These are phyloP conservation scores for Colletotrichum sp. DNA, from an alignment of 2,329 filamentous ascomycete species.

Conservation along the genomic window DNA sequence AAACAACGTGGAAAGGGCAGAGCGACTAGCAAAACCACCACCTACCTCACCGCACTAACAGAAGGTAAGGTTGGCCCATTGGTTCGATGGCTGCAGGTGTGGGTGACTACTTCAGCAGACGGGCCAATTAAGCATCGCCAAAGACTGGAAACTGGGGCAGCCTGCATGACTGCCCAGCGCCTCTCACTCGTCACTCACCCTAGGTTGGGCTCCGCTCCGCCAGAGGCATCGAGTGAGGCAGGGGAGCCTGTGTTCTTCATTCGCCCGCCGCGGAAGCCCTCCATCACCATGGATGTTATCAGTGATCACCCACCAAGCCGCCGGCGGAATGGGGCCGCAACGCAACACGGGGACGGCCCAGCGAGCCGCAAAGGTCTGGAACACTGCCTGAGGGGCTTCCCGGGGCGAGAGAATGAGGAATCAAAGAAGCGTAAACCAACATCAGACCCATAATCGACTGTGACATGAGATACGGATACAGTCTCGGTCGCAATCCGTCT, in stretches of 20 bases:
- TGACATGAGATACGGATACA: not conserved
- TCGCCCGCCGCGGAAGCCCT: not conserved
- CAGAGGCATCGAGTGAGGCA: not conserved
- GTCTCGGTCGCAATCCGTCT: not conserved
- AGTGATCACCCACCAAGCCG: not conserved
- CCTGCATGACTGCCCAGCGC: slow-evolving; percentile 24
- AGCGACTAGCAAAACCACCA: not conserved
- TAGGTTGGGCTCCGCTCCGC: slow-evolving; percentile 1
- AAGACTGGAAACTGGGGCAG: not conserved
- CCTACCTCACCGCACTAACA: not conserved
- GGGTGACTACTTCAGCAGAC: not conserved
- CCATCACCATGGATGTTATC: not conserved
- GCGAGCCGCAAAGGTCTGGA: not conserved
- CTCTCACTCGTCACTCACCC: not conserved
- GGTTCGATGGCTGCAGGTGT: slow-evolving; percentile 1
- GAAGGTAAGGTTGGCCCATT: not conserved
- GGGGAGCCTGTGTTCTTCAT: not conserved
- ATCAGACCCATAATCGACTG: not conserved
- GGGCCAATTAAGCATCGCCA: not conserved
- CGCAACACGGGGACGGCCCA: not conserved
- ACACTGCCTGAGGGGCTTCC: not conserved
- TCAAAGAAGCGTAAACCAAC: not conserved
- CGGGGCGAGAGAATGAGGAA: not conserved
- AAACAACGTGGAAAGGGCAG: not conserved
- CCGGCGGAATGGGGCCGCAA: not conserved